Conservation (phyloP, 2,329 filamentous ascomycete species). For the Parascedosporium putredinis region DNA sequence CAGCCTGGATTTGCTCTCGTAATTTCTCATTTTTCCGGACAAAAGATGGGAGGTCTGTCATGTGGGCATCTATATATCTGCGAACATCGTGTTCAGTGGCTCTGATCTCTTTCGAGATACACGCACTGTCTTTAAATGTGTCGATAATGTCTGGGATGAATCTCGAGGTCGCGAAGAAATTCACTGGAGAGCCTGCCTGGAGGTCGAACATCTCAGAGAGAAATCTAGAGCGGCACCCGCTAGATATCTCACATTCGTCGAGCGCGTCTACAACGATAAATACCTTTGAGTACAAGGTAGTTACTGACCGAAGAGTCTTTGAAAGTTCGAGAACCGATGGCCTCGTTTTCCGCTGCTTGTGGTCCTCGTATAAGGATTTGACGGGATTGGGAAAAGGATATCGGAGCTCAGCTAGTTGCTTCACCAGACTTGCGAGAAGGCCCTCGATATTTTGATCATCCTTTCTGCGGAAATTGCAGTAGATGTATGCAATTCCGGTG, state of each 20-base stretch:
- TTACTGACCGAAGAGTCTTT: neutral
- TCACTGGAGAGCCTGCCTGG: neutral
- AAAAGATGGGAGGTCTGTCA: constrained; percentile 3
- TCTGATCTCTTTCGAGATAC: constrained; percentile 5
- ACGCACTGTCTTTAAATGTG: constrained; percentile 3
- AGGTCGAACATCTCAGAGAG: constrained; percentile 1
- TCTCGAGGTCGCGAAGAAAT: neutral
- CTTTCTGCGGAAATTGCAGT: constrained; percentile 20
- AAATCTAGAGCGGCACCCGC: neutral
- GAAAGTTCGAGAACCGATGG: constrained; percentile 8
- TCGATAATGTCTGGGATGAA: constrained; percentile 8
- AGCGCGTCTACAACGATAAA: constrained; percentile 8
- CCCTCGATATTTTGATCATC: constrained; percentile 15
- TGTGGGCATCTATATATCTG: constrained; percentile 9
- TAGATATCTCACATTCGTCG: constrained; percentile 14
- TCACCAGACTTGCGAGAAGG: constrained; percentile 20
- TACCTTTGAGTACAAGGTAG: rapidly evolving
- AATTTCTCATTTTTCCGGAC: constrained; percentile 5
- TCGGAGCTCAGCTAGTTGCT: constrained; percentile 19
- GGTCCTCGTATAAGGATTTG: constrained; percentile 7
- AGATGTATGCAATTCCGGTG: constrained; percentile 21
- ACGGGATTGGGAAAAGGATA: neutral
- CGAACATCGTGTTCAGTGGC: constrained; percentile 10
- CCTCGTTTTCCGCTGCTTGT: neutral
- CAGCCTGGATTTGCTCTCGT: constrained; percentile 9